Base-by-base conservation (phyloP, 148 eudicot species). In the Nyssa sinensis region DNA sequence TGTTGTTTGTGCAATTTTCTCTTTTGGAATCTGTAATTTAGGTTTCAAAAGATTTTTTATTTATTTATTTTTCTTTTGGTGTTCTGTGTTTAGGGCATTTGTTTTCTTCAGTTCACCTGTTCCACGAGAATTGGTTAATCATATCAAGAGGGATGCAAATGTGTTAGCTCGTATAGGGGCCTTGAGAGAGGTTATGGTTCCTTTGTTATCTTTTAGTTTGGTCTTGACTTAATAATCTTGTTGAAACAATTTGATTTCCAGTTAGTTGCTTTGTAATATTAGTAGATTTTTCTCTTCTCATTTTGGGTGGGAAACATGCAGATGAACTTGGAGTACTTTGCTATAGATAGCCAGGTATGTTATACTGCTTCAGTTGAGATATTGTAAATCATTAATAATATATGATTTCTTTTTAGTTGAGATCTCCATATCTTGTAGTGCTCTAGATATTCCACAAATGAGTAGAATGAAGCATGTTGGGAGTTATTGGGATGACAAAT, bases 251-350 rank as follows among this genome's bases (percentile, higher is more conserved):
- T 30, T 58, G 65, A 29, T 49, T 29, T 58, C 31, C 5, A 70
- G 49, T 75, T 66, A 74, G 69, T 31, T 74, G 58, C 51, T 61
- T 55, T 55, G 27, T 51, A 3, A 16, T 73, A 62, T 31, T 39
- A 59, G 37, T 67, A 12, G 41, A 28, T 65, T 16, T 44, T 76
- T 37, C 47, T 16, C 13, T 79, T 59, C 69, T 76, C 77, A 73
- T 72, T 71, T 73, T 76, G 71, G 49, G 37, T 28, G 35, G 79
- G 34, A 73, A 83, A 70, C 57, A 47, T 88, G 86, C 96, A 94
- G 98, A 94, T 94, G 97, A 94, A 94, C 83, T 86, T 94, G 93
- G 98, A 94, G 82, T 94, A 85, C 83, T 88, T 92, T 84, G 90
- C 98, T 62, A 77, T 94, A 67, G 98, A 94, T 79, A 92, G 89